Conservation (phyloP, 73 alveolate species). For the Paramecium caudatum region DNA sequence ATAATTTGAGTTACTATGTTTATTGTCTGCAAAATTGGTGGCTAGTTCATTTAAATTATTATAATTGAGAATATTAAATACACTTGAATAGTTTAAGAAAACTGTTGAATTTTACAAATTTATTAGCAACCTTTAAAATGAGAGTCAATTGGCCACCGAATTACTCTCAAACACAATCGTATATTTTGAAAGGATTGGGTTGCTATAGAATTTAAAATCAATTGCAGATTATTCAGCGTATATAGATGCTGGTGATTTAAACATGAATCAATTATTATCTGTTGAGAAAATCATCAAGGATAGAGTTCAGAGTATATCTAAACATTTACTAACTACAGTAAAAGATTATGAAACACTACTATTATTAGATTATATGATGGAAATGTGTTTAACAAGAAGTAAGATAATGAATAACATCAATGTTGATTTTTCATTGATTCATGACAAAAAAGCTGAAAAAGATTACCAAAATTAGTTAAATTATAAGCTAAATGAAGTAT, state of each 20-base stretch:
- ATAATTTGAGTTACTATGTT: conserved; percentile 30
- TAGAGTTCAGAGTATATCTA: background rate
- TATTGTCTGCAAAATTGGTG: background rate
- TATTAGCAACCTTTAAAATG: background rate
- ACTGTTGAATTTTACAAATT: background rate
- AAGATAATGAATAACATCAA: background rate
- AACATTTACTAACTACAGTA: background rate
- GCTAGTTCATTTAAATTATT: background rate
- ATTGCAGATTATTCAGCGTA: background rate
- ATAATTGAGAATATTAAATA: background rate
- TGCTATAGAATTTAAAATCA: background rate
- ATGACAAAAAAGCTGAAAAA: conserved; percentile 3
- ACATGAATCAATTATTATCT: background rate
- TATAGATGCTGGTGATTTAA: conserved; percentile 8
- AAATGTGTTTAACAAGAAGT: background rate
- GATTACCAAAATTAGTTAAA: background rate
- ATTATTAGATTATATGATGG: conserved; percentile 58
- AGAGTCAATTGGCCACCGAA: conserved; percentile 27
- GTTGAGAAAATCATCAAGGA: conserved; percentile 19
- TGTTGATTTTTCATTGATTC: conserved; percentile 13
- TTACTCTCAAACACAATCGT: background rate
- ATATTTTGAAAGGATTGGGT: conserved; percentile 32
- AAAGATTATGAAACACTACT: background rate
- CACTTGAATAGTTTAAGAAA: background rate
- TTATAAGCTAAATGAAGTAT: conserved; percentile 35